phyloP scores from a whole-genome alignment of 1,284 basidiomycete genomes.

The Termitomyces sp. region DNA sequence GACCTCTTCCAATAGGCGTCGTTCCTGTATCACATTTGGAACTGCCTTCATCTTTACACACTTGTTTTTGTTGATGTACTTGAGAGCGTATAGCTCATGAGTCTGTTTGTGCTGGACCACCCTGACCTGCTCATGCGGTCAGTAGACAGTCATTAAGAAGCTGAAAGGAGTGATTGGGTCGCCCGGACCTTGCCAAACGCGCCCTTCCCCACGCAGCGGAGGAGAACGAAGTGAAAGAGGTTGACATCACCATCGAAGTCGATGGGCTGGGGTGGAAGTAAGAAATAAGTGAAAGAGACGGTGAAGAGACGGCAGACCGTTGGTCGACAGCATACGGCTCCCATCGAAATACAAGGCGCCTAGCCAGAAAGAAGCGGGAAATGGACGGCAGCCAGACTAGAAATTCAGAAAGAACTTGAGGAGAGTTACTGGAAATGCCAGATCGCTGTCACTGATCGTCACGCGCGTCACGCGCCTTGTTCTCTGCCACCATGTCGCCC shows the following conservation, averaged over 20 bases:
- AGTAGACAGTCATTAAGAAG: conserved; percentile 6
- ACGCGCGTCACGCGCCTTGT: neutral
- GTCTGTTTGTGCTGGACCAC: conserved; percentile 99
- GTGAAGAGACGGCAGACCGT: conserved; percentile 41
- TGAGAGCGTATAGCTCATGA: conserved; percentile 91
- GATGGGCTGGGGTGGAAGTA: conserved; percentile 62
- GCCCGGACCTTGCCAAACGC: conserved; percentile 90
- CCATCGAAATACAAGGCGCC: conserved; percentile 46
- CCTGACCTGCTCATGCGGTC: conserved; percentile 62
- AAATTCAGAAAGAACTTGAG: conserved; percentile 15
- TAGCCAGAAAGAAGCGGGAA: conserved; percentile 2
- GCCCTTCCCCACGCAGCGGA: conserved; percentile 94
- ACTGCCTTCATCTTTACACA: conserved; percentile 98
- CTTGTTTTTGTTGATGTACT: conserved; percentile 98
- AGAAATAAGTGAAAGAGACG: conserved; percentile 3
- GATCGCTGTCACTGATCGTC: conserved; percentile 9
- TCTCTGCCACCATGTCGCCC: conserved; percentile 19
- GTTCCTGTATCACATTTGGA: conserved; percentile 94
- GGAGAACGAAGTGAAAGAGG: conserved; percentile 93
- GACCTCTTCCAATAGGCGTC: conserved; percentile 88
- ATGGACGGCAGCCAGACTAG: conserved; percentile 9
- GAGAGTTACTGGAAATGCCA: neutral
- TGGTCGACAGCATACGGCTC: conserved; percentile 78
- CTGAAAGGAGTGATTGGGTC: neutral
- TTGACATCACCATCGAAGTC: conserved; percentile 98